Conservation (phyloP, 192 early-diverging fungal species). For the Coemansia aciculifera region DNA sequence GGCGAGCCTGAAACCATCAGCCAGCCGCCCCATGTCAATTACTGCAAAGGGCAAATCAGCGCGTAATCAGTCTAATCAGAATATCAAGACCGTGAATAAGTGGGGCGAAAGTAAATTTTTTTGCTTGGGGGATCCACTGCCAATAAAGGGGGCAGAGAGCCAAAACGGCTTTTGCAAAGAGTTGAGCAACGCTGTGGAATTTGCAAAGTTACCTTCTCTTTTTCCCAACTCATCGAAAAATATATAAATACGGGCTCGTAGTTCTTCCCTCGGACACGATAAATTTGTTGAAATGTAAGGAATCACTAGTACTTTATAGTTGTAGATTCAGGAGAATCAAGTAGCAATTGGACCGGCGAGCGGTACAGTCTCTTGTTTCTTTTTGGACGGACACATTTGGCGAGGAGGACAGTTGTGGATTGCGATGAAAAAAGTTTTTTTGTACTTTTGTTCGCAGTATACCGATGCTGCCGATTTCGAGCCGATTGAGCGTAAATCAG, state of each 20-base stretch:
- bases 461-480: slow-evolving; percentile 2
- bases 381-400: neutral
- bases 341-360: neutral
- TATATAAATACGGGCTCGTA: slow-evolving; percentile 37
- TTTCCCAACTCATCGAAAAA: slow-evolving; percentile 32
- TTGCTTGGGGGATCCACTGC: slow-evolving; percentile 11
- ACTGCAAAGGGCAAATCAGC: neutral
- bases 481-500: neutral
- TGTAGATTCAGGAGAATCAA: neutral
- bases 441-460: neutral
- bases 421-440: neutral
- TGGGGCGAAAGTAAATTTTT: slow-evolving; percentile 13
- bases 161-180: neutral
- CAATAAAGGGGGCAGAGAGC: neutral
- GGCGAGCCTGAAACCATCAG: neutral
- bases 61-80: neutral
- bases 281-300: slow-evolving; percentile 47
- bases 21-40: slow-evolving; percentile 9
- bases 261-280: slow-evolving; percentile 28
- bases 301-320: neutral
- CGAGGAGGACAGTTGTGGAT: neutral
- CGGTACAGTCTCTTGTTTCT: neutral
- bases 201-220: slow-evolving; percentile 33
- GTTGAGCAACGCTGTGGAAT: slow-evolving; percentile 2
- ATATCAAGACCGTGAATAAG: neutral